phyloP scores from a whole-genome alignment of 768 basidiomycete species.

The Amanita pseudoporphyria region DNA sequence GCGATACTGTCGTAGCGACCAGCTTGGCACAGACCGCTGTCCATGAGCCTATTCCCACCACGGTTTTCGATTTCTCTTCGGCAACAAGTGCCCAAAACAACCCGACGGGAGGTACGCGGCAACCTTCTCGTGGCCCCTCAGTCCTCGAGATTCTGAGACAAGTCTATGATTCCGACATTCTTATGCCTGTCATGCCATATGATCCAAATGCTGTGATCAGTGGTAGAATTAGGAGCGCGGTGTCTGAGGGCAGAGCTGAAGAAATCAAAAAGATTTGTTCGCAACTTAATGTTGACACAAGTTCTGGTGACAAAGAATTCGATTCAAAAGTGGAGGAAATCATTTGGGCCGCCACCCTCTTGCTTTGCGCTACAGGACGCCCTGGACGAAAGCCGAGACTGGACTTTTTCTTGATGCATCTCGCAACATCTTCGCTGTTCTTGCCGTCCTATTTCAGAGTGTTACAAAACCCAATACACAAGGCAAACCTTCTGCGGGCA shows the following conservation, averaged over 20 bases:
- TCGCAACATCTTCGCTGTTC: conserved; percentile 43
- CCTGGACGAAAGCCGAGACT: conserved; percentile 37
- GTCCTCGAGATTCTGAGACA: conserved; percentile 42
- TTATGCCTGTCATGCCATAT: conserved; percentile 44
- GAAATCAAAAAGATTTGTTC: conserved; percentile 37
- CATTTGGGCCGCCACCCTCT: conserved; percentile 36
- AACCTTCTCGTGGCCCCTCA: conserved; percentile 20
- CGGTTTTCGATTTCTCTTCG: conserved; percentile 21
- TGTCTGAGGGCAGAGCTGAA: conserved; percentile 27
- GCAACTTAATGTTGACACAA: conserved; percentile 26
- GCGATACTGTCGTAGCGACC: conserved; percentile 38
- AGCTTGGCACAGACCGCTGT: conserved; percentile 44
- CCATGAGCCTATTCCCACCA: conserved; percentile 20
- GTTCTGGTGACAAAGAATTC: conserved; percentile 23
- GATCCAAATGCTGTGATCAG: conserved; percentile 33
- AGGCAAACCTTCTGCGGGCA: conserved; percentile 35
- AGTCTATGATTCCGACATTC: conserved; percentile 37
- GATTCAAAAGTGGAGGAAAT: conserved; percentile 38
- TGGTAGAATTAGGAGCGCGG: conserved; percentile 23
- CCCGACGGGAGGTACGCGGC: conserved; percentile 1
- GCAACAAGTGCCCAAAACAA: conserved; percentile 2
- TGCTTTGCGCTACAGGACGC: conserved; percentile 38
- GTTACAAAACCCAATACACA: conserved; percentile 23
- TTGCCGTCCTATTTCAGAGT: conserved; percentile 30
- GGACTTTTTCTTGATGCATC: conserved; percentile 53